These are phyloP conservation scores for Magnolia officinalis DNA, from an alignment of 164 flowering plant species.

Conservation along the genomic window DNA sequence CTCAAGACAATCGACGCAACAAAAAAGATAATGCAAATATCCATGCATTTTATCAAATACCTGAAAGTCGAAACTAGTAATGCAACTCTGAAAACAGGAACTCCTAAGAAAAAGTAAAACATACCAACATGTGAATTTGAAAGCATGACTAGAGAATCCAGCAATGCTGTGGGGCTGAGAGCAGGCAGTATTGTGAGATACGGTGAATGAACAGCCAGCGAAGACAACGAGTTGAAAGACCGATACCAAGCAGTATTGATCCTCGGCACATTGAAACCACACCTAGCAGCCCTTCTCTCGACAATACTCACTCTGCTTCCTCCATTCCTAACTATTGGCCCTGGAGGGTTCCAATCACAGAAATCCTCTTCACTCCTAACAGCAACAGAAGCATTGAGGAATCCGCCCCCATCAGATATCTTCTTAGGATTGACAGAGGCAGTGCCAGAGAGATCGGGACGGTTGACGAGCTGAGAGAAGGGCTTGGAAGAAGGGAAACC, in stretches of 20 bases:
- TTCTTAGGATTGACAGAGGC: not conserved
- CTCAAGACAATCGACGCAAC: no score
- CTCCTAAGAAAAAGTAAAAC: no score
- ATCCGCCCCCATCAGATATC: not conserved
- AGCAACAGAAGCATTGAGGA: not conserved
- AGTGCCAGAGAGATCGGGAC: no score
- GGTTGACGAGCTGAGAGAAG: no score
- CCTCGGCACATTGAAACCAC: conserved; percentile 55
- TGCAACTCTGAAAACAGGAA: no score
- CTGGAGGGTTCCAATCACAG: conserved; percentile 11
- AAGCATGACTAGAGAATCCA: conserved; percentile 71
- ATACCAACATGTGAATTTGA: conserved; percentile 41
- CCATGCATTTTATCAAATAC: no score
- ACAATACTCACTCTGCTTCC: conserved; percentile 35
- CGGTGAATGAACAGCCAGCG: conserved; percentile 38
- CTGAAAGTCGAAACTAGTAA: no score
- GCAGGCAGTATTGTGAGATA: conserved; percentile 67
- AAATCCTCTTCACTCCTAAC: conserved; percentile 4
- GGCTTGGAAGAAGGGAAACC: no score
- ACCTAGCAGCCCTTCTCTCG: conserved; percentile 66
- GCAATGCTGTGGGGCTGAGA: conserved; percentile 63
- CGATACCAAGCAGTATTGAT: conserved; percentile 42
- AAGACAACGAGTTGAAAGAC: conserved; percentile 33
- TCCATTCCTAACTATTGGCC: not conserved
- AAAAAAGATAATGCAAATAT: no score